phyloP scores from a whole-genome alignment of 257 asterid genomes.

The Mitragyna speciosa region DNA sequence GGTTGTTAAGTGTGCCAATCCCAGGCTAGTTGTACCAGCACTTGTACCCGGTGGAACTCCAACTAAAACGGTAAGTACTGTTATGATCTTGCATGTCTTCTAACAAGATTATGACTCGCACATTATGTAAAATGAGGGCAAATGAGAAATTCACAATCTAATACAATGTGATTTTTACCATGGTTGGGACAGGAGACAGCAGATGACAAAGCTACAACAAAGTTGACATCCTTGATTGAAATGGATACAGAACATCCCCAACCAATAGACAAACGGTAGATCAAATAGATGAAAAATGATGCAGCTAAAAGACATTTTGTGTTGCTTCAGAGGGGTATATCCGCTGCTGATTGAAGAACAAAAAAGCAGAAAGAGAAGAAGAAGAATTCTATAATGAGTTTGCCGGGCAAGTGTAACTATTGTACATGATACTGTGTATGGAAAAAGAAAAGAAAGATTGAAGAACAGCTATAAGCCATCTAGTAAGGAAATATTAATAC shows the following conservation, averaged over 20 bases:
- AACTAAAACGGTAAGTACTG: constrained; percentile 41
- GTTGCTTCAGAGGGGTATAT: constrained; percentile 22
- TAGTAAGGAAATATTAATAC: constrained; percentile 4
- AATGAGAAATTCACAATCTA: background rate
- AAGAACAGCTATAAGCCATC: background rate
- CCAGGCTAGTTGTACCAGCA: constrained; percentile 31
- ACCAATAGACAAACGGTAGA: constrained; percentile 31
- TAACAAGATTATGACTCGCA: background rate
- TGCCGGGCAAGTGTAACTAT: constrained; percentile 5
- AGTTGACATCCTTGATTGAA: constrained; percentile 43
- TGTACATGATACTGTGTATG: background rate
- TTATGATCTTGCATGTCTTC: background rate
- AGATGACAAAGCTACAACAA: constrained; percentile 37
- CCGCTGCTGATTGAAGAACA: constrained; percentile 11
- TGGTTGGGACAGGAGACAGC: constrained; percentile 39
- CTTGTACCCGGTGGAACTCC: constrained; percentile 31
- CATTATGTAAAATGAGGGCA: background rate
- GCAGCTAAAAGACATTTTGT: constrained; percentile 21
- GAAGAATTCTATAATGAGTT: background rate
- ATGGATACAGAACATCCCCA: constrained; percentile 36
- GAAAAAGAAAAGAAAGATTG: background rate
- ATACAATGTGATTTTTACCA: constrained; percentile 1
- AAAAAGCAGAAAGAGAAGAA: background rate
- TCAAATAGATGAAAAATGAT: constrained; percentile 28
- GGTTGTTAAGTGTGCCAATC: constrained; percentile 35